Conservation (phyloP, 768 basidiomycete genomes). For the Lactarius tabidus region DNA sequence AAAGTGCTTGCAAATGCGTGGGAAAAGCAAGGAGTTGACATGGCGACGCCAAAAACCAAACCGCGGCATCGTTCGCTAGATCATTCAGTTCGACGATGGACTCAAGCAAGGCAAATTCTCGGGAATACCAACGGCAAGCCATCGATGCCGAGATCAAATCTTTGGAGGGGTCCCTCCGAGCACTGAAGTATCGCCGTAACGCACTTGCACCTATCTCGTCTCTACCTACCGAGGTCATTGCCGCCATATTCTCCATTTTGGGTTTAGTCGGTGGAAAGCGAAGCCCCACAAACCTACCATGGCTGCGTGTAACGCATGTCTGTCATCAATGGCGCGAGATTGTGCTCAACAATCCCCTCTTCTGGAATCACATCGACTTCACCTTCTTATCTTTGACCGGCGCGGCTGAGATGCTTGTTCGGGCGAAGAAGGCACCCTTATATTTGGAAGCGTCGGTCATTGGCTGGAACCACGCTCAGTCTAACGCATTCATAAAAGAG, state of each 20-base stretch:
- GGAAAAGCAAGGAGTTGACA: too few relatives aligned
- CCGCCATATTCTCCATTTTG: not conserved
- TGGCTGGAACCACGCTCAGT: not conserved
- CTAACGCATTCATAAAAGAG: not conserved
- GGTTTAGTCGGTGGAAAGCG: too few relatives aligned
- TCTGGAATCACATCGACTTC: slow-evolving; percentile 15
- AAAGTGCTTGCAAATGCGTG: too few relatives aligned
- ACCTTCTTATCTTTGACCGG: not conserved
- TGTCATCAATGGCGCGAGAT: slow-evolving; percentile 23
- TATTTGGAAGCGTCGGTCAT: not conserved
- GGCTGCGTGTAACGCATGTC: slow-evolving; percentile 15
- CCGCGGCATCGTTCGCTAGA: too few relatives aligned
- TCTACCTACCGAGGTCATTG: not conserved
- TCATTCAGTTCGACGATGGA: not conserved
- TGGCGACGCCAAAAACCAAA: too few relatives aligned
- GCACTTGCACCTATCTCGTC: not conserved
- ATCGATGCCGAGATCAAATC: too few relatives aligned
- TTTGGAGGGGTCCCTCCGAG: too few relatives aligned
- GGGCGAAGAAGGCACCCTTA: not conserved
- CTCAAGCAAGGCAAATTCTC: too few relatives aligned
- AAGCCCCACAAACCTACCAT: too few relatives aligned
- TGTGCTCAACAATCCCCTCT: slow-evolving; percentile 11
- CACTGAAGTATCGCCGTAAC: not conserved
- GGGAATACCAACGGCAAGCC: too few relatives aligned
- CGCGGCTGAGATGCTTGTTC: slow-evolving; percentile 3